Conservation (phyloP, 257 asterid genomes). For the Gynochthodes officinalis region DNA sequence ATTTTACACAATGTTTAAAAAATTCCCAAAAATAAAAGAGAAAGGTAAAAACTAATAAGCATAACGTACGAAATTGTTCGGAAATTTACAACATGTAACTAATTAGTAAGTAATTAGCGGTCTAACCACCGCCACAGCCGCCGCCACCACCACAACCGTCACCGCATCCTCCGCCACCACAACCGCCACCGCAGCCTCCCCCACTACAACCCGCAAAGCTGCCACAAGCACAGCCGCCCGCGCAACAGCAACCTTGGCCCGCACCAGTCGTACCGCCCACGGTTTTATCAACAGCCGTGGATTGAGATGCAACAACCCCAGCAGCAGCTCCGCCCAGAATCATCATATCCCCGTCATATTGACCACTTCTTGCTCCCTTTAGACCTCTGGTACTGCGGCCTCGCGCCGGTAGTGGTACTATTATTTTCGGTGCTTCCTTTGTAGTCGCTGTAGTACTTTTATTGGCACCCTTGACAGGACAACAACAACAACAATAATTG, state of each 20-base stretch:
- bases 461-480: too few species aligned
- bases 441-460: too few species aligned
- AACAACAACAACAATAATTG: too few species aligned
- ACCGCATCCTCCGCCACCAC: background rate
- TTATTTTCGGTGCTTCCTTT: too few species aligned
- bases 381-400: too few species aligned
- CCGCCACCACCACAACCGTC: slow-evolving; percentile 18
- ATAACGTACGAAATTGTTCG: too few species aligned
- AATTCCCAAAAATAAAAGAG: too few species aligned
- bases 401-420: too few species aligned
- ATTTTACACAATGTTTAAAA: too few species aligned
- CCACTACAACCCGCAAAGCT: slow-evolving; percentile 17
- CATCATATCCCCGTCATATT: slow-evolving; percentile 11
- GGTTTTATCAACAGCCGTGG: slow-evolving; percentile 17
- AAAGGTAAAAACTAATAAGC: too few species aligned
- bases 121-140: slow-evolving; percentile 22
- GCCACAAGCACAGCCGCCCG: background rate
- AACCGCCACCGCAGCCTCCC: slow-evolving; percentile 4
- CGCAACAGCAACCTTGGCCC: background rate
- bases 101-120: too few species aligned
- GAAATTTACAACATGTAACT: too few species aligned
- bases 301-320: slow-evolving; percentile 31
- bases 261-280: background rate
- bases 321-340: slow-evolving; percentile 11
- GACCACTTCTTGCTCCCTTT: background rate